Evolutionary conservation across 2,329 filamentous ascomycete species (phyloP).

Genomic region (Apiospora phragmitis): DNA sequence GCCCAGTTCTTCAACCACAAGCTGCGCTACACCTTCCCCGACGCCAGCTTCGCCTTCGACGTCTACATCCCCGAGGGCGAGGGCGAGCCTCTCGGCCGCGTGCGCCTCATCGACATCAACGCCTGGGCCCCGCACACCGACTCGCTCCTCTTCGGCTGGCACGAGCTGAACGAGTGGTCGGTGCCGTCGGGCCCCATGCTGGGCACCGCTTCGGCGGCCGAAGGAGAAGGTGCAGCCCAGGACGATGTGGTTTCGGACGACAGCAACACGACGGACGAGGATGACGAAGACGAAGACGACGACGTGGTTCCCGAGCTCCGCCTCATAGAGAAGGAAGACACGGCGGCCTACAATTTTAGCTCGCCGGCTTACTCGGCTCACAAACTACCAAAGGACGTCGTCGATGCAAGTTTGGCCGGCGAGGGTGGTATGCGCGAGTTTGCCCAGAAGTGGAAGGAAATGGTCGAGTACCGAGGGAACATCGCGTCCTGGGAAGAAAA

Average conservation of each 20-base stretch:
- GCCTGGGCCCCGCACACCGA: conserved; percentile 92
- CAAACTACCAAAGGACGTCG: conserved; percentile 91
- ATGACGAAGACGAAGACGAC: conserved; percentile 50
- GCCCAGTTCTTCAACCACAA: conserved; percentile 75
- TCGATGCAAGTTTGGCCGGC: conserved; percentile 67
- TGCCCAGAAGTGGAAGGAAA: conserved; percentile 70
- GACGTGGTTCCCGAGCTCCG: conserved; percentile 76
- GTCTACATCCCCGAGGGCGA: conserved; percentile 78
- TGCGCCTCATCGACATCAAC: conserved; percentile 91
- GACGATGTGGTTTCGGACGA: conserved; percentile 31
- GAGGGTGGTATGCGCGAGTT: conserved; percentile 81
- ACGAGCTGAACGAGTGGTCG: conserved; percentile 75
- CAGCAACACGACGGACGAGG: conserved; percentile 18
- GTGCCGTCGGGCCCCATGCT: conserved; percentile 58
- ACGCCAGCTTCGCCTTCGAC: conserved; percentile 84
- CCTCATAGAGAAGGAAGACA: conserved; percentile 80
- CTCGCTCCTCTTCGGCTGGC: conserved; percentile 84
- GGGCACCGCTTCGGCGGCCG: conserved; percentile 45
- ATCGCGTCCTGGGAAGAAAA: conserved; percentile 30
- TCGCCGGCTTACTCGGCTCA: conserved; percentile 91
- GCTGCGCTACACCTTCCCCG: conserved; percentile 76
- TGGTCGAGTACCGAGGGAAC: conserved; percentile 36
- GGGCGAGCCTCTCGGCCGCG: conserved; percentile 64
- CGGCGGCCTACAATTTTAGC: conserved; percentile 83
- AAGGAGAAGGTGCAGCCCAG: conserved; percentile 35